A percentile compares a stretch with the other conserved stretches of the same genome.
Conservation (phyloP, 768 basidiomycete genomes). For the Kwoniella dendrophila region DNA sequence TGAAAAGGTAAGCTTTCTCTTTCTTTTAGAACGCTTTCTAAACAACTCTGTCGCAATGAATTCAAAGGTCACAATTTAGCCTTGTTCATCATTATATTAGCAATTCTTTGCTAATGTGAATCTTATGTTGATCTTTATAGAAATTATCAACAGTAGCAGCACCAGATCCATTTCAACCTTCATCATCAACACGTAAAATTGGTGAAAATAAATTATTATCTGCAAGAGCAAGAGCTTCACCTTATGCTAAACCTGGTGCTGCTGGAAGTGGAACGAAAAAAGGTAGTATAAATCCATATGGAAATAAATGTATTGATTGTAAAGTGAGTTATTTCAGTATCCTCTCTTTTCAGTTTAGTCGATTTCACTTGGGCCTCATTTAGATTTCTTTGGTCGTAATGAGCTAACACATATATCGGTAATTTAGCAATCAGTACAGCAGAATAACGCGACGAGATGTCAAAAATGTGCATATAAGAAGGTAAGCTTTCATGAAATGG, state of each 20-base stretch:
- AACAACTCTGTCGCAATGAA: neutral
- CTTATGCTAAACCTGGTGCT: conserved; percentile 38
- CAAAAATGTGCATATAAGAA: conserved; percentile 57
- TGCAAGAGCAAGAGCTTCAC: conserved; percentile 43
- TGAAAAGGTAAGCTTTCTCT: conserved; percentile 46
- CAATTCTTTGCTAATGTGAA: no score
- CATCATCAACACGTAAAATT: conserved; percentile 51
- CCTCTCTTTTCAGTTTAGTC: neutral
- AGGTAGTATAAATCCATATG: conserved; percentile 38
- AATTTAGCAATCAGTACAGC: conserved; percentile 38
- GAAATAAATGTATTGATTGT: conserved; percentile 56
- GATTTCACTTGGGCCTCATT: neutral
- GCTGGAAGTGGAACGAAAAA: conserved; percentile 17
- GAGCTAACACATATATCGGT: no score
- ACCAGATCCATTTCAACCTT: conserved; percentile 54
- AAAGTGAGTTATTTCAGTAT: conserved; percentile 35
- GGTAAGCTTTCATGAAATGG: conserved; percentile 34
- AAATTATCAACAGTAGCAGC: conserved; percentile 54
- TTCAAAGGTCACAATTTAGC: neutral
- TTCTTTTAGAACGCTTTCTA: no score
- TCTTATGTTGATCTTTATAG: no score
- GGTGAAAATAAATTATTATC: conserved; percentile 57
- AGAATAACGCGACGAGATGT: conserved; percentile 53
- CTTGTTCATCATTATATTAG: no score
- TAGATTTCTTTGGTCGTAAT: neutral